Evolutionary conservation across 2,329 filamentous ascomycete genomes (phyloP).

Genomic region (Calonectria pauciramosa): DNA sequence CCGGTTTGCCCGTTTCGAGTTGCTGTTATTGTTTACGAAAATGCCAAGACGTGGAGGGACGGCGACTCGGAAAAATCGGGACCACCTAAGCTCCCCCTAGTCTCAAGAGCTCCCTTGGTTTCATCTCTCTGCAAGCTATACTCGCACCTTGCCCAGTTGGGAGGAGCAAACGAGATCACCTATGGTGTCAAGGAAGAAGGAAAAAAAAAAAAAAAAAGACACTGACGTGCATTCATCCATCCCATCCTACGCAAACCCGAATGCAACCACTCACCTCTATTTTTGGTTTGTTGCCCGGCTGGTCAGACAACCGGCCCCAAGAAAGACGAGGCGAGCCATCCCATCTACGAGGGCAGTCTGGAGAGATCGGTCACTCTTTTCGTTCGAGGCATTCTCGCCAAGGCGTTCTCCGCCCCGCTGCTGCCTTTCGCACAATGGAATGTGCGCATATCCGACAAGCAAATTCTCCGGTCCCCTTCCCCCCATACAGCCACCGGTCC

Average conservation of each 20-base stretch:
- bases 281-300: conserved; percentile 24
- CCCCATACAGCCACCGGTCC: not conserved
- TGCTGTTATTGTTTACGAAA: not conserved
- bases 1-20: not conserved
- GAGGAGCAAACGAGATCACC: conserved; percentile 7
- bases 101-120: not conserved
- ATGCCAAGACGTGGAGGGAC: not conserved
- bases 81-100: not conserved
- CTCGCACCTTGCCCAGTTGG: not conserved
- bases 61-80: not conserved
- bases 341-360: not conserved
- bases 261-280: conserved; percentile 11
- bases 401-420: not conserved
- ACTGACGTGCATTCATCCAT: conserved; percentile 1
- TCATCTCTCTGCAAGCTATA: not conserved
- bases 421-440: not conserved
- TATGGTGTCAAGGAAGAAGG: not conserved
- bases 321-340: not conserved
- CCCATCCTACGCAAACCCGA: not conserved
- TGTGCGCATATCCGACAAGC: not conserved
- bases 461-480: not conserved
- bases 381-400: not conserved
- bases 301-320: conserved; percentile 6
- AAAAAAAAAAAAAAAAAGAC: conserved; percentile 6
- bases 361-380: conserved; percentile 6